A percentile compares a stretch with the other conserved stretches of the same genome.
phyloP scores from a whole-genome alignment of 2,329 filamentous ascomycete species.

The Keithomyces neogunnii region DNA sequence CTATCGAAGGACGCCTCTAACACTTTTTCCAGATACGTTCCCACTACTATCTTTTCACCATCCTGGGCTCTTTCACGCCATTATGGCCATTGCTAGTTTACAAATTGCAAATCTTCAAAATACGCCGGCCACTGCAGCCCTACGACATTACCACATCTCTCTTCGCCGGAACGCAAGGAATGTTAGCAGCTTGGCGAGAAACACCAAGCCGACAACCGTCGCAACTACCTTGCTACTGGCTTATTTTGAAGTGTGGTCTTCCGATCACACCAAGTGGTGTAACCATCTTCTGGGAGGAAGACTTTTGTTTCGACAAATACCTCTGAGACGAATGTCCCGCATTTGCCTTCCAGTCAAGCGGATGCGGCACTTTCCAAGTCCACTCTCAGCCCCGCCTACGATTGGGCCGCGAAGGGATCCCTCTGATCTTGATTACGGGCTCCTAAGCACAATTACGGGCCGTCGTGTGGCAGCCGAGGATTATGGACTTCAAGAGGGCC shows the following conservation, averaged over 20 bases:
- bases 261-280: constrained; percentile 93
- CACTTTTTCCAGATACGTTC: constrained; percentile 52
- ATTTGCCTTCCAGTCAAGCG: constrained; percentile 58
- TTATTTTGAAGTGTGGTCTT: constrained; percentile 91
- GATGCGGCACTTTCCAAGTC: constrained; percentile 16
- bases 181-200: constrained; percentile 58
- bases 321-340: constrained; percentile 64
- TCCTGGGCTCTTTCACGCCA: constrained; percentile 82
- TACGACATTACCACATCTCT: constrained; percentile 87
- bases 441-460: constrained; percentile 35
- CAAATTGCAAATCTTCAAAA: constrained; percentile 80
- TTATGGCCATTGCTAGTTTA: constrained; percentile 76
- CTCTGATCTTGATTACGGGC: constrained; percentile 30
- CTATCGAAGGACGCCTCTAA: neutral
- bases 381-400: neutral
- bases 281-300: constrained; percentile 81
- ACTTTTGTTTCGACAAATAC: constrained; percentile 74
- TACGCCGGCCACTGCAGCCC: constrained; percentile 66
- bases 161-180: constrained; percentile 70
- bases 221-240: constrained; percentile 79
- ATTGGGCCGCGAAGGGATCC: constrained; percentile 18
- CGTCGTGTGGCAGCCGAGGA: constrained; percentile 27
- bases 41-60: constrained; percentile 77
- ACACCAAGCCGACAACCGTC: constrained; percentile 72
- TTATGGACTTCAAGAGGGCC: constrained; percentile 25